Evolutionary conservation across 345 rosid genomes (phyloP), one percentile per base, ranked within the genome.

Genomic region (Murraya paniculata): DNA sequence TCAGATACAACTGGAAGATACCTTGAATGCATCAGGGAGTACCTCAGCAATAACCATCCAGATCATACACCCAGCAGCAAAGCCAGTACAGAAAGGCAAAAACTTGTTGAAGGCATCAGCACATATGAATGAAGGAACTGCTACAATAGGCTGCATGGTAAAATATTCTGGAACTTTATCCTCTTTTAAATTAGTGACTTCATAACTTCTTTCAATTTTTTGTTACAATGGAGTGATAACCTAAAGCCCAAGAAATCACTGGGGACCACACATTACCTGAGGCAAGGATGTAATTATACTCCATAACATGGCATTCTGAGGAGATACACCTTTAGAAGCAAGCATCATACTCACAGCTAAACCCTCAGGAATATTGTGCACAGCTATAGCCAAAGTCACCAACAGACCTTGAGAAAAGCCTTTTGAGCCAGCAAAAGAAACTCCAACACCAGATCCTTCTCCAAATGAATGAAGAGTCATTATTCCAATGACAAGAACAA

Each of bases 1-100:
- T 27, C 33, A 64, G n/a, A 72, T 6, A 57, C 73, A 71, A 28
- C 25, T 61, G 45, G 30, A 11, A 76, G 45, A 77, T 78, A 93
- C 99, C 98, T 94, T 94, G 83, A 94, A 97, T 28, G 99, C 97
- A 84, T 94, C 99, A 68, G 99, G 99, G 75, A 97, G 97, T 65
- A 97, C 99, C 87, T 97, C 99, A 61, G 98, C 98, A 85, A 97
- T 82, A 73, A 97, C 99, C 98, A 97, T 97, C 99, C 99, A 97
- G 70, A 97, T 93, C 99, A 97, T 97, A 81, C 99, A 97, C 45
- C 98, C 99, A 81, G 98, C 99, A 71, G 99, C 99, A 87, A 97
- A 97, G 73, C 99, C 99, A 58, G 99, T 94, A 77, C 99, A 97
- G 82, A 97, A 97, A 64, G 99, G 99, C 71, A 94, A 88, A 85